A percentile compares a stretch with the other conserved stretches of the same genome.
Conservation (phyloP, 1,284 basidiomycete species). For the Golubevia sp. region DNA sequence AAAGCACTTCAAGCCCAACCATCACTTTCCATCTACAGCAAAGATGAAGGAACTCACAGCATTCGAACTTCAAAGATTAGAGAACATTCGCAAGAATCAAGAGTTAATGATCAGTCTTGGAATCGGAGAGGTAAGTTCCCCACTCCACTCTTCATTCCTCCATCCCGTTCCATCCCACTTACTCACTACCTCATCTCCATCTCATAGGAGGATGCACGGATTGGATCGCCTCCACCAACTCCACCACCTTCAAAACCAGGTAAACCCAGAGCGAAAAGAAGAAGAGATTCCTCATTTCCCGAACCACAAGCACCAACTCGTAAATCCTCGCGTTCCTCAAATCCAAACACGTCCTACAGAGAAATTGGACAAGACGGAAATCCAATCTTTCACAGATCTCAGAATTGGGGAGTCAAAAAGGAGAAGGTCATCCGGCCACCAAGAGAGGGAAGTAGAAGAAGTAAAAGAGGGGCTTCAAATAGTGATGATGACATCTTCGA, state of each 20-base stretch:
- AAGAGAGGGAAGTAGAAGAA: no score
- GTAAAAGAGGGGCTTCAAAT: not conserved
- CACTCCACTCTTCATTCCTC: slow-evolving; percentile 1
- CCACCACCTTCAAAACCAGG: no score
- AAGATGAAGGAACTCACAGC: slow-evolving; percentile 26
- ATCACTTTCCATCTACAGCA: not conserved
- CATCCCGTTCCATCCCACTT: not conserved
- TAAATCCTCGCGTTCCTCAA: no score
- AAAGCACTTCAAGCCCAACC: no score
- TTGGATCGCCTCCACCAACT: no score
- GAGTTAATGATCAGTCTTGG: slow-evolving; percentile 34
- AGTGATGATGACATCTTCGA: not conserved
- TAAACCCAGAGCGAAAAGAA: no score
- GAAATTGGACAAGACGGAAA: slow-evolving; percentile 9
- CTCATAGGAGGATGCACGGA: not conserved
- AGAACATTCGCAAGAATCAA: slow-evolving; percentile 62
- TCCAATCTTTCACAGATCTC: no score
- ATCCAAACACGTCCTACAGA: slow-evolving; percentile 23
- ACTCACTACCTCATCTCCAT: not conserved
- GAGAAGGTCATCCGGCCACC: not conserved
- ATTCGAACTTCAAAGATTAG: slow-evolving; percentile 44
- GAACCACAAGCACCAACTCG: no score
- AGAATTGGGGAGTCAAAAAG: not conserved
- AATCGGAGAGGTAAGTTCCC: slow-evolving; percentile 1
- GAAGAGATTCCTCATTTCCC: no score